phyloP scores from a whole-genome alignment of 2,329 filamentous ascomycete species.

The Chaetomiaceae sp. region DNA sequence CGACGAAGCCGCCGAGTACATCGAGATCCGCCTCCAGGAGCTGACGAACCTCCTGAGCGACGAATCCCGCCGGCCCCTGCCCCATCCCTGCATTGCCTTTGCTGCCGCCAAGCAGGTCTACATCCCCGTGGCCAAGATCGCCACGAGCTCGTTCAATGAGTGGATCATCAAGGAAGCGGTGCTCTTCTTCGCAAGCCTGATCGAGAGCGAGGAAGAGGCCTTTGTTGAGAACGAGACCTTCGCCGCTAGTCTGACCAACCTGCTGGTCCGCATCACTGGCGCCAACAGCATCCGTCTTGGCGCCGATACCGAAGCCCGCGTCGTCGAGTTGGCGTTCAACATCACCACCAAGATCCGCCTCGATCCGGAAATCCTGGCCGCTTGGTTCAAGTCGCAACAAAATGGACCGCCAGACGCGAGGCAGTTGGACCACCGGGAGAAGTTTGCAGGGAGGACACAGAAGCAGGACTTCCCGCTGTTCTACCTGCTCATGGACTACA shows the following conservation, averaged over 20 bases:
- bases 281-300: slow-evolving; percentile 69
- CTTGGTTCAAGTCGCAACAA: slow-evolving; percentile 75
- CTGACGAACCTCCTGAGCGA: slow-evolving; percentile 74
- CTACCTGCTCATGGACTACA: slow-evolving; percentile 92
- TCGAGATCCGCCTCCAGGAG: slow-evolving; percentile 60
- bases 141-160: slow-evolving; percentile 77
- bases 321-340: slow-evolving; percentile 91
- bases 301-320: slow-evolving; percentile 76
- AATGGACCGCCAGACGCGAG: slow-evolving; percentile 35
- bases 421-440: slow-evolving; percentile 61
- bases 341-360: slow-evolving; percentile 94
- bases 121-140: slow-evolving; percentile 82
- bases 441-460: slow-evolving; percentile 79
- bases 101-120: slow-evolving; percentile 85
- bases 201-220: slow-evolving; percentile 94
- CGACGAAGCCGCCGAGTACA: slow-evolving; percentile 56
- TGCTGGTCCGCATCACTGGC: slow-evolving; percentile 74
- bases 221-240: slow-evolving; percentile 86
- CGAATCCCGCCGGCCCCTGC: slow-evolving; percentile 80
- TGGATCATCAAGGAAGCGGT: slow-evolving; percentile 81
- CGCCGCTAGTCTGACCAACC: slow-evolving; percentile 78
- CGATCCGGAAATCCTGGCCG: slow-evolving; percentile 77
- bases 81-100: slow-evolving; percentile 88
- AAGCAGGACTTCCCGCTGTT: slow-evolving; percentile 93
- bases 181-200: slow-evolving; percentile 80